Conservation (phyloP, 2,329 filamentous ascomycete species). For the Lomentospora prolificans region DNA sequence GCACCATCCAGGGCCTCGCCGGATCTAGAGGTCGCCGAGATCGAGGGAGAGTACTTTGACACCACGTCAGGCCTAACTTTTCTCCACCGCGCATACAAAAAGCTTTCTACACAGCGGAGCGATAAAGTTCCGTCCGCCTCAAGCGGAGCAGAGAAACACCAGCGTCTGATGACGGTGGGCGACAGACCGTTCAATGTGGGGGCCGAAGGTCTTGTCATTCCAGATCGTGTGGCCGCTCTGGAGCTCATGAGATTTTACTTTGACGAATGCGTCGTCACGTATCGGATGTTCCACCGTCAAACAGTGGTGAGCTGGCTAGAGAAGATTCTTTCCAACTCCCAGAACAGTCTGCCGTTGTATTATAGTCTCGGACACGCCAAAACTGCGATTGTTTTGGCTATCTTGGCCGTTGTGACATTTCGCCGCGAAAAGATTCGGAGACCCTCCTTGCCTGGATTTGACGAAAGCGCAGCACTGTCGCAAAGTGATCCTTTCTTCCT, state of each 20-base stretch:
- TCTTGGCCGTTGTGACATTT: constrained; percentile 36
- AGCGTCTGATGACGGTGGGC: constrained; percentile 37
- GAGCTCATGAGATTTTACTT: constrained; percentile 43
- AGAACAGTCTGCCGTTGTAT: constrained; percentile 24
- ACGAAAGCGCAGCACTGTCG: too few relatives aligned
- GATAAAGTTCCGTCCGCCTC: too few relatives aligned
- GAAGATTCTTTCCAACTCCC: constrained; percentile 27
- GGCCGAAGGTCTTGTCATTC: constrained; percentile 22
- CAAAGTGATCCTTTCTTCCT: constrained; percentile 35
- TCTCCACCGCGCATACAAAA: constrained; percentile 40
- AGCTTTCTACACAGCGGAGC: constrained; percentile 36
- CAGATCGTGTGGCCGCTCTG: constrained; percentile 21
- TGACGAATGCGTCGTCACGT: constrained; percentile 50
- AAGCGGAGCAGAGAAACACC: constrained; percentile 22
- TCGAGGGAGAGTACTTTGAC: constrained; percentile 43
- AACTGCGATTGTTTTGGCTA: constrained; percentile 36
- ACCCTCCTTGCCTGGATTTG: neutral
- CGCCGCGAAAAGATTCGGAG: constrained; percentile 29
- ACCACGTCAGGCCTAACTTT: constrained; percentile 42
- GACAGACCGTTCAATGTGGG: constrained; percentile 30
- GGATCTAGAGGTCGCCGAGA: constrained; percentile 35
- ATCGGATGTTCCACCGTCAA: constrained; percentile 46
- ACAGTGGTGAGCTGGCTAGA: constrained; percentile 39
- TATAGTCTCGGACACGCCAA: constrained; percentile 30
- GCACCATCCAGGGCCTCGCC: constrained; percentile 25